Base-by-base conservation (phyloP, 1,284 basidiomycete genomes). In the Rhodotorula sp. region DNA sequence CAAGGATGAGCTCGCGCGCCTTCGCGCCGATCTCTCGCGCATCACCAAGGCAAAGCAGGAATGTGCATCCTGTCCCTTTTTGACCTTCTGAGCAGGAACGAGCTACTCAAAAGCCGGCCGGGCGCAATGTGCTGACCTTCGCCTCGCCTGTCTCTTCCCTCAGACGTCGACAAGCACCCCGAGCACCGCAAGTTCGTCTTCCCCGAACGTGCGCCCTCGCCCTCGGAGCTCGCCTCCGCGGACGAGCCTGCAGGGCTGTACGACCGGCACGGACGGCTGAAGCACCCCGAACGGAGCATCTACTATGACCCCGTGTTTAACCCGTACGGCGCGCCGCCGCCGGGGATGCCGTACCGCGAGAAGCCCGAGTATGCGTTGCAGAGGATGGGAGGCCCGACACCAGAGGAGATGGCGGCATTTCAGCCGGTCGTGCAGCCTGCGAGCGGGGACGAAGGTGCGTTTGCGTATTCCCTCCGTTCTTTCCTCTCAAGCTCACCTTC, bases 271-370 rank as follows among this genome's bases (percentile, higher is more conserved):
- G 75, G 75, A 4, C 59, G 64, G 22, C 50, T 76, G 48, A 74
- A 72, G 61, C 72, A 74, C 50, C 75, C 75, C 1, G 76, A 79
- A 57, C 74, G 92, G 77, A 95, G 92, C 82, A 85, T 94, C 55
- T 97, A 97, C 81, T 97, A 94, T 82, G 92, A 98, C 78, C 87
- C 91, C 48, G 86, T 93, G 63, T 90, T 96, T 87, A 98, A 98
- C 80, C 93, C 94, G 13, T 95, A 87, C 80, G 95, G 95, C 37
- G 92, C 94, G n/a, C 89, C 95, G 32, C 95, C 95, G 32, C 95
- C 95, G 17, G 95, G 95, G 15, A 92, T 97, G 94, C 93, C 92
- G 17, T 97, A 97, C 81, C 83, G 87, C 61, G 93, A 97, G 80
- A 85, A 90, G 63, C 74, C 69, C n/a, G 64, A 77, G 39, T 75